Base-by-base conservation (phyloP, 2,329 filamentous ascomycete genomes). In the Byssochlamys sp. region DNA sequence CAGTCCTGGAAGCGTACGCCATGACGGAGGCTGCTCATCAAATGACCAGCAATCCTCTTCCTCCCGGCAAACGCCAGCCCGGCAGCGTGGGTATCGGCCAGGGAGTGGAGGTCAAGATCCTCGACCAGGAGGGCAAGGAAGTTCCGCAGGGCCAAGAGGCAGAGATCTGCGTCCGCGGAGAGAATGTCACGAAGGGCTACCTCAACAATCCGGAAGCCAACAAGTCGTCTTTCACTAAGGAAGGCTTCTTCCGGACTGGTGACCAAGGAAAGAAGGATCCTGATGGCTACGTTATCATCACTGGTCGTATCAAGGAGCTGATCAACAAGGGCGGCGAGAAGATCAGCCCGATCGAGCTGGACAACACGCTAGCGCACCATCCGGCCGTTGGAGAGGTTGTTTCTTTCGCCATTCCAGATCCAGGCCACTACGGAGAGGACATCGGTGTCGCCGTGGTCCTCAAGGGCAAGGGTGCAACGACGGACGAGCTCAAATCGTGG, bases 231-330 rank as follows among this genome's bases (percentile, higher is more conserved):
- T 94, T 90, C 73, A 88, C 87, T 28, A 78, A 82, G 62, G 78
- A 79, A n/a, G 87, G 89, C 9, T 95, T 89, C 77, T 95, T 95
- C 82, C 83, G 90, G 64, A 95, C 90, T 0, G 90, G 90, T 4
- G 90, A 95, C 69, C 89, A 95, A 73, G 90, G 90, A 54, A 88
- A 87, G 75, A 81, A 84, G 69, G 90, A 95, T 66, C 76, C 83
- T 58, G 88, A 94, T 64, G 89, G 89, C 59, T 95, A 94, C 69
- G 77, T 95, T 10, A 81, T 89, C 67, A 92, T 95, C 73, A 95
- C 90, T 0, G 90, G 90, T n/a, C 81, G 90, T 55, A 95, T 95
- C 76, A 95, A 95, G 80, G 90, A 95, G 75, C 79, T 95, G 55
- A 95, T 95, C 78, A 58, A 58, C 74, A 90, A 91, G 74, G 88